Percentiles rank a stretch among this genome's conserved stretches.
These are phyloP conservation scores for Magnolia sinica DNA, from an alignment of 164 flowering plant genomes.

Conservation along the genomic window DNA sequence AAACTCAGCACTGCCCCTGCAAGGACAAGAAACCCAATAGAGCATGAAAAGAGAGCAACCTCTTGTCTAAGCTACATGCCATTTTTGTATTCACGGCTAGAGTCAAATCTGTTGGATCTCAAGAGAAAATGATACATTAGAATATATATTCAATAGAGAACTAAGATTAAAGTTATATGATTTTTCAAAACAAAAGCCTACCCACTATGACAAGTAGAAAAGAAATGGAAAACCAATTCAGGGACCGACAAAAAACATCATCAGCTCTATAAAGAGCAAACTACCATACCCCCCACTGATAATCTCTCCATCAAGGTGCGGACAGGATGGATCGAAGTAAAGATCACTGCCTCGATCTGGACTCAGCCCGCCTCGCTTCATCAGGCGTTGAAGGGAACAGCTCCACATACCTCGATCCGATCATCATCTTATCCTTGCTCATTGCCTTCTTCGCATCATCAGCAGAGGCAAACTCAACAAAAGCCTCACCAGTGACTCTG, in stretches of 20 bases:
- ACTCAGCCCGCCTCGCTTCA: conserved; percentile 76
- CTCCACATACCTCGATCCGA: conserved; percentile 84
- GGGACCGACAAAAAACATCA: neutral
- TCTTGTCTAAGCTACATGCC: neutral
- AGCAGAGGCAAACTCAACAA: conserved; percentile 73
- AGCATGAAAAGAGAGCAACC: neutral
- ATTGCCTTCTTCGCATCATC: conserved; percentile 85
- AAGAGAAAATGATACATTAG: neutral
- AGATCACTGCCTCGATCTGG: conserved; percentile 69
- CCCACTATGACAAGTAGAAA: neutral
- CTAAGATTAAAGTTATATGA: neutral
- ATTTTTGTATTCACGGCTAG: neutral
- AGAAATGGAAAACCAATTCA: neutral
- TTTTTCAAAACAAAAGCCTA: neutral
- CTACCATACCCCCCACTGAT: too few species aligned
- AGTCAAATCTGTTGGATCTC: neutral
- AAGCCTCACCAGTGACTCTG: conserved; percentile 89
- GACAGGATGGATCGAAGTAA: too few species aligned
- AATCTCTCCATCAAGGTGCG: neutral
- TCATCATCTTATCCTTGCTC: conserved; percentile 80
- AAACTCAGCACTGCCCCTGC: too few species aligned
- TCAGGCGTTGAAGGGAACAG: conserved; percentile 79
- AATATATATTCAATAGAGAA: neutral
- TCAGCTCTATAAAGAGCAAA: neutral
- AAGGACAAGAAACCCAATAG: too few species aligned